These are phyloP conservation scores for Talaromyces verruculosus DNA, from an alignment of 2,329 filamentous ascomycete genomes.

Conservation along the genomic window DNA sequence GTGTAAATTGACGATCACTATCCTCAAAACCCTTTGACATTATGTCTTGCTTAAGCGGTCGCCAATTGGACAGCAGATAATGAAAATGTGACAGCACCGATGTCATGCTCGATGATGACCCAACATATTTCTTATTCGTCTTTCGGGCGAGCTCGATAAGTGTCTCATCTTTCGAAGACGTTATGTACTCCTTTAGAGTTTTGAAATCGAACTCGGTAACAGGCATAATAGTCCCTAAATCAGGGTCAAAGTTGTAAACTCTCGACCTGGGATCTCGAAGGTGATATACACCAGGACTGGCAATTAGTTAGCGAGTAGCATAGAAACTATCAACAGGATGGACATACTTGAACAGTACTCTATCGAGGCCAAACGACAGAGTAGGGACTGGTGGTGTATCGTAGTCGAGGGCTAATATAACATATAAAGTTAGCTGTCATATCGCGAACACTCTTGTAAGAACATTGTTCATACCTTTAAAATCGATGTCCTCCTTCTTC, in stretches of 20 bases:
- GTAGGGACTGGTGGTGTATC: constrained; percentile 58
- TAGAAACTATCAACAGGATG: neutral
- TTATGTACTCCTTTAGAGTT: constrained; percentile 81
- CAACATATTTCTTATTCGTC: constrained; percentile 76
- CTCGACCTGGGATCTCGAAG: constrained; percentile 83
- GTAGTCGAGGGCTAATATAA: constrained; percentile 37
- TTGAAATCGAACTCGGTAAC: constrained; percentile 89
- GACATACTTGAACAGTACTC: constrained; percentile 82
- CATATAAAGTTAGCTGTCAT: constrained; percentile 6
- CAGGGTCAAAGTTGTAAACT: constrained; percentile 97
- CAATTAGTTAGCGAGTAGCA: neutral
- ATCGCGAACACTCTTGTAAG: neutral
- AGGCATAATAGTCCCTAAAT: constrained; percentile 89
- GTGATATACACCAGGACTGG: constrained; percentile 76
- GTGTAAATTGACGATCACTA: constrained; percentile 67
- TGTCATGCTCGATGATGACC: constrained; percentile 97
- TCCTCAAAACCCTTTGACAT: constrained; percentile 67
- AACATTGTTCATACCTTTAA: constrained; percentile 3
- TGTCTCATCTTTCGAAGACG: constrained; percentile 78
- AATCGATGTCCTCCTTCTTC: neutral
- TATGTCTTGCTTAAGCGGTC: constrained; percentile 64
- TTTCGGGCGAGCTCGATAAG: constrained; percentile 68
- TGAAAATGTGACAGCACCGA: constrained; percentile 85
- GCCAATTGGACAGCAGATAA: constrained; percentile 82
- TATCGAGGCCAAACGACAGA: constrained; percentile 73